A percentile compares a stretch with the other conserved stretches of the same genome.
These are phyloP conservation scores for Lachancea thermotolerans DNA, from an alignment of 805 yeast genomes.

Conservation along the genomic window DNA sequence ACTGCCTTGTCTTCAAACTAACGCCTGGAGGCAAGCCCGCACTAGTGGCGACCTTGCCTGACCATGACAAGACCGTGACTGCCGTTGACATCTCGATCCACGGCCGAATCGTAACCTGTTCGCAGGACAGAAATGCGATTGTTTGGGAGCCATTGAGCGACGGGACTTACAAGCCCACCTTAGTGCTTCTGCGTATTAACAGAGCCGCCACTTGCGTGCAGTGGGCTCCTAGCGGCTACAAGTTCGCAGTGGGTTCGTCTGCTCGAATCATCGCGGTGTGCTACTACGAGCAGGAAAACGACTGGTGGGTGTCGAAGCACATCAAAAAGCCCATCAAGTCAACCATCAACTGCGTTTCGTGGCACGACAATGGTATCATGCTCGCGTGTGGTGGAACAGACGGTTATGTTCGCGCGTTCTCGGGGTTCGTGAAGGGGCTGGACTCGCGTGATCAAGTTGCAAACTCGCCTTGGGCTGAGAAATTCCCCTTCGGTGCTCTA, in stretches of 20 bases:
- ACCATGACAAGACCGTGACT: constrained; percentile 91
- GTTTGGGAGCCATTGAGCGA: constrained; percentile 82
- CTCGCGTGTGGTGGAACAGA: constrained; percentile 90
- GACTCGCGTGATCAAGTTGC: constrained; percentile 50
- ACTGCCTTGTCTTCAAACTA: constrained; percentile 67
- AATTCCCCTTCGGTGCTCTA: constrained; percentile 87
- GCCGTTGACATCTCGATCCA: constrained; percentile 86
- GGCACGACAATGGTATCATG: constrained; percentile 92
- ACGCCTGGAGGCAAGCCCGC: constrained; percentile 46
- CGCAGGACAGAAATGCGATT: constrained; percentile 95
- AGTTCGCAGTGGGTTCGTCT: constrained; percentile 96
- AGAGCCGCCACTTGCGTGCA: constrained; percentile 91
- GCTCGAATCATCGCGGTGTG: constrained; percentile 93
- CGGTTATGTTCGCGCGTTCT: constrained; percentile 84
- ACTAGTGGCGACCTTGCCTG: constrained; percentile 59
- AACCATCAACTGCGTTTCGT: constrained; percentile 71
- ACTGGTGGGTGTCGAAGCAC: constrained; percentile 99
- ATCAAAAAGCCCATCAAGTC: constrained; percentile 91
- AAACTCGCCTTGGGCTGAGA: constrained; percentile 86
- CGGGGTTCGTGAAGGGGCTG: constrained; percentile 81
- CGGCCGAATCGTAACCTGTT: constrained; percentile 91
- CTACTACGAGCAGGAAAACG: constrained; percentile 91
- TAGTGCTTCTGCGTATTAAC: constrained; percentile 86
- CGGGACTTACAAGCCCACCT: constrained; percentile 70
- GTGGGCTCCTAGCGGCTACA: constrained; percentile 94